A percentile compares a stretch with the other conserved stretches of the same genome.
These are phyloP conservation scores for Ceratocystiopsis brevicomis DNA, from an alignment of 2,329 filamentous ascomycete species.

Conservation along the genomic window DNA sequence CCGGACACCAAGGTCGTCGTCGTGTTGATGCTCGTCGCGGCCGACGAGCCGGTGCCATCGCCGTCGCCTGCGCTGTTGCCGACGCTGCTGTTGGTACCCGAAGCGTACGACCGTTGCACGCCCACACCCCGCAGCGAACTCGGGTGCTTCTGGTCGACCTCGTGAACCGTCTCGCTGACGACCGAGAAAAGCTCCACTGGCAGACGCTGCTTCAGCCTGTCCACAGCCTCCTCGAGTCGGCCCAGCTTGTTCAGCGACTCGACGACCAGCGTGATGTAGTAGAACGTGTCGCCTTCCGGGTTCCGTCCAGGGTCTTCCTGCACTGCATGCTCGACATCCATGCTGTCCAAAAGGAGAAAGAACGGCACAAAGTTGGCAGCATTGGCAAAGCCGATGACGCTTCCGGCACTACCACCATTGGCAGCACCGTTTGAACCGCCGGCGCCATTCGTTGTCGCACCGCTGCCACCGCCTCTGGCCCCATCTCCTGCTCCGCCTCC, in stretches of 20 bases:
- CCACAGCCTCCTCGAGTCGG: constrained; percentile 66
- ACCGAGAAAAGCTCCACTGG: constrained; percentile 88
- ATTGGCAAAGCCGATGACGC: constrained; percentile 13
- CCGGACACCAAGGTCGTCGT: constrained; percentile 14
- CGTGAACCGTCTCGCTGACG: constrained; percentile 85
- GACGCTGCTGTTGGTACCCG: not conserved
- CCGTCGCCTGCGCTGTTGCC: not conserved
- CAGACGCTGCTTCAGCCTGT: constrained; percentile 78
- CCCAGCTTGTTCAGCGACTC: constrained; percentile 83
- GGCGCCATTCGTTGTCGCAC: not conserved
- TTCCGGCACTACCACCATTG: not conserved
- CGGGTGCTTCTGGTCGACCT: constrained; percentile 86
- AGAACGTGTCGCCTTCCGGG: constrained; percentile 86
- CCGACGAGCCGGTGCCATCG: constrained; percentile 21
- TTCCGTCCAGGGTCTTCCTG: constrained; percentile 83
- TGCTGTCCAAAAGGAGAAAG: constrained; percentile 37
- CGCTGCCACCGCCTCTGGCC: not conserved
- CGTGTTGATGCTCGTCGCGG: not conserved
- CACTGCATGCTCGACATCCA: constrained; percentile 42
- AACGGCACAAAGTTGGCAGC: constrained; percentile 33
- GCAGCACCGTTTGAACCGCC: not conserved
- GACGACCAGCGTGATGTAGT: constrained; percentile 72
- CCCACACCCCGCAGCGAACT: constrained; percentile 47
- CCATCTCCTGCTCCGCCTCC: too few species aligned
- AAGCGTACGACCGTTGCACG: constrained; percentile 19